These are phyloP conservation scores for Leptomonas pyrrhocoris DNA, from an alignment of 208 protist species.

Conservation along the genomic window DNA sequence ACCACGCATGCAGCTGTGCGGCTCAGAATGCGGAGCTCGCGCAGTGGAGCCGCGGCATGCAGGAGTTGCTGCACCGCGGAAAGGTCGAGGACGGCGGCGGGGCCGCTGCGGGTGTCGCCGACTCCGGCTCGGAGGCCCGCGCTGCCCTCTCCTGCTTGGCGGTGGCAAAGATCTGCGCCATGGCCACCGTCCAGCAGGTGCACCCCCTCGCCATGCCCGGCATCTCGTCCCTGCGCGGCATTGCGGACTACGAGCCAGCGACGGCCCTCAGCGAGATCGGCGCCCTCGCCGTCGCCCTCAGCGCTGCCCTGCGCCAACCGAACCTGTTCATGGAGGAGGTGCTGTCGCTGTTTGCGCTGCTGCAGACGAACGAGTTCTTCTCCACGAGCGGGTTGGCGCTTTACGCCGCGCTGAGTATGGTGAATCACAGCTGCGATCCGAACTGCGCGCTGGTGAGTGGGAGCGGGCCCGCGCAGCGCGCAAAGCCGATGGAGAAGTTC, in stretches of 20 bases:
- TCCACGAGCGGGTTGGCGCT: slow-evolving; percentile 55
- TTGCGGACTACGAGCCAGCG: slow-evolving; percentile 74
- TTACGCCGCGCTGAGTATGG: slow-evolving; percentile 68
- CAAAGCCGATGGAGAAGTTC: slow-evolving; percentile 28
- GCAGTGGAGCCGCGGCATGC: slow-evolving; percentile 59
- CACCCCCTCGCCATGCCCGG: slow-evolving; percentile 74
- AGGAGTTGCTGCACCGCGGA: slow-evolving; percentile 34
- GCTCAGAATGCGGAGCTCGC: slow-evolving; percentile 59
- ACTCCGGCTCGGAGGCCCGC: slow-evolving; percentile 46
- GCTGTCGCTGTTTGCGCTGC: slow-evolving; percentile 80
- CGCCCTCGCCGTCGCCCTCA: slow-evolving; percentile 66
- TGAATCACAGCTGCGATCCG: slow-evolving; percentile 90
- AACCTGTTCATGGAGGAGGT: slow-evolving; percentile 89
- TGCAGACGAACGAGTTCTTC: slow-evolving; percentile 89
- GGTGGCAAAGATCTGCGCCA: slow-evolving; percentile 77
- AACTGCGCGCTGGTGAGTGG: slow-evolving; percentile 70
- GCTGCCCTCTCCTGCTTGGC: slow-evolving; percentile 74
- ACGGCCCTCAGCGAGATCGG: slow-evolving; percentile 81
- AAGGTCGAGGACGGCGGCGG: background rate
- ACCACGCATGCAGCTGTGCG: slow-evolving; percentile 79
- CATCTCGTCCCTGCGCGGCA: slow-evolving; percentile 56
- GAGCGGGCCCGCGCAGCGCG: slow-evolving; percentile 4
- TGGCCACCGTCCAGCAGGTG: slow-evolving; percentile 75
- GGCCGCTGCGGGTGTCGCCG: background rate
- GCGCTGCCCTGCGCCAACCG: slow-evolving; percentile 61